Evolutionary conservation across 2,329 filamentous ascomycete genomes (phyloP).

Genomic region (Colletotrichum tamarilloi): DNA sequence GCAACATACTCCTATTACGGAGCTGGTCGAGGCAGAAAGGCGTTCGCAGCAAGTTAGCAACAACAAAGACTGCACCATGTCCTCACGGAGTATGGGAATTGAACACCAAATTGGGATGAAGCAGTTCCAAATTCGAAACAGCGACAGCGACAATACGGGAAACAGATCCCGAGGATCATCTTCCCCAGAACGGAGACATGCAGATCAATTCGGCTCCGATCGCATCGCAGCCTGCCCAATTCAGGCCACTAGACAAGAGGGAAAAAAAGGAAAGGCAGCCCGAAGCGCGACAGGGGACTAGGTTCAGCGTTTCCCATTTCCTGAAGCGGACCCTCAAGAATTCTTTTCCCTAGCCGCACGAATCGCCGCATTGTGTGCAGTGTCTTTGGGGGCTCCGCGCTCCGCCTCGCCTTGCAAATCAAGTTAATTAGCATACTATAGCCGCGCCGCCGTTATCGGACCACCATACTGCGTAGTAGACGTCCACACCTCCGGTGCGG

Average conservation of each 20-base stretch:
- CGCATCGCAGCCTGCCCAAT: background rate
- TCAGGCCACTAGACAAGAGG: background rate
- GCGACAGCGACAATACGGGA: background rate
- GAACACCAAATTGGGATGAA: background rate
- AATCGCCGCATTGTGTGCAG: background rate
- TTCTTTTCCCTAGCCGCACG: background rate
- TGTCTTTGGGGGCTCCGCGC: background rate
- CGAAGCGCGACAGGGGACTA: background rate
- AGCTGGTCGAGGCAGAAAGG: no score
- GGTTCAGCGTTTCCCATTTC: background rate
- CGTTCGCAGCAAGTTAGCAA: background rate
- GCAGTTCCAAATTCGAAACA: background rate
- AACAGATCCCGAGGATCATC: background rate
- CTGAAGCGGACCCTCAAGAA: background rate
- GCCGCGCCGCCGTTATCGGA: slow-evolving; percentile 13
- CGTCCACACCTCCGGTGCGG: background rate
- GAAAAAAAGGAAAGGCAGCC: background rate
- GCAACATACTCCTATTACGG: no score
- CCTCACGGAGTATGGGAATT: background rate
- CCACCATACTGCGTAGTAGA: background rate
- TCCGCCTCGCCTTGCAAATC: background rate
- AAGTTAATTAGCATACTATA: background rate
- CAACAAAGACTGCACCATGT: background rate
- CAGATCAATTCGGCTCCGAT: background rate
- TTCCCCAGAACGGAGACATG: background rate